Evolutionary conservation across 441 rosid species (phyloP).

Genomic region (Gossypium trilobum): DNA sequence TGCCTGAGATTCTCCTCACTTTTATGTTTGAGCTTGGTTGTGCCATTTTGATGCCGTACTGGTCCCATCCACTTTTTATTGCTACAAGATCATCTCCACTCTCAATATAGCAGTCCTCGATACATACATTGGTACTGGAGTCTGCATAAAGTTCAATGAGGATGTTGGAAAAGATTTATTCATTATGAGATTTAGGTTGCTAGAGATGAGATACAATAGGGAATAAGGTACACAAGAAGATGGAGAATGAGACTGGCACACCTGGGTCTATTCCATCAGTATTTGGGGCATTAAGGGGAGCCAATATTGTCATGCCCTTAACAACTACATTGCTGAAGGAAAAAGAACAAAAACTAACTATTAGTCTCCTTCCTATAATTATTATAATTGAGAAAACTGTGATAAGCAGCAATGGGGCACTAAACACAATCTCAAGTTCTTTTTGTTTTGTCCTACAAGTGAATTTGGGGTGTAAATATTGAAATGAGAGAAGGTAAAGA

Average conservation of each 20-base stretch:
- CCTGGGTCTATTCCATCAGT: conserved; percentile 97
- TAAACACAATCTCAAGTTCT: not conserved
- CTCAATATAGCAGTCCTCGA: conserved; percentile 82
- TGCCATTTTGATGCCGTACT: conserved; percentile 71
- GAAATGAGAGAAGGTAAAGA: not conserved
- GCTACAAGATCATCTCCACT: conserved; percentile 96
- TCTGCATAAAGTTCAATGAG: conserved; percentile 32
- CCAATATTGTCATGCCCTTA: conserved; percentile 70
- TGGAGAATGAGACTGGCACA: conserved; percentile 19
- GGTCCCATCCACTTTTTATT: conserved; percentile 95
- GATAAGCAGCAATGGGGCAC: not conserved
- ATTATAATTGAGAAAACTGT: not conserved
- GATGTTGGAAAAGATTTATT: not conserved
- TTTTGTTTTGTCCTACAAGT: not conserved
- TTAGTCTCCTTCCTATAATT: not conserved
- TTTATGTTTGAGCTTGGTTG: conserved; percentile 73
- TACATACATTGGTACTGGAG: conserved; percentile 73
- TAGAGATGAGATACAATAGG: not conserved
- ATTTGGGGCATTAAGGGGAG: conserved; percentile 89
- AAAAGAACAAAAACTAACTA: not conserved
- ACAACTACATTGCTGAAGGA: conserved; percentile 67
- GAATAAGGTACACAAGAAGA: not conserved
- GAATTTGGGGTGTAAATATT: not conserved
- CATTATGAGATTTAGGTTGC: not conserved
- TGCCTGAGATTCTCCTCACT: conserved; percentile 69